phyloP scores from a whole-genome alignment of 768 basidiomycete genomes.

The Hirschioporus abietinus region DNA sequence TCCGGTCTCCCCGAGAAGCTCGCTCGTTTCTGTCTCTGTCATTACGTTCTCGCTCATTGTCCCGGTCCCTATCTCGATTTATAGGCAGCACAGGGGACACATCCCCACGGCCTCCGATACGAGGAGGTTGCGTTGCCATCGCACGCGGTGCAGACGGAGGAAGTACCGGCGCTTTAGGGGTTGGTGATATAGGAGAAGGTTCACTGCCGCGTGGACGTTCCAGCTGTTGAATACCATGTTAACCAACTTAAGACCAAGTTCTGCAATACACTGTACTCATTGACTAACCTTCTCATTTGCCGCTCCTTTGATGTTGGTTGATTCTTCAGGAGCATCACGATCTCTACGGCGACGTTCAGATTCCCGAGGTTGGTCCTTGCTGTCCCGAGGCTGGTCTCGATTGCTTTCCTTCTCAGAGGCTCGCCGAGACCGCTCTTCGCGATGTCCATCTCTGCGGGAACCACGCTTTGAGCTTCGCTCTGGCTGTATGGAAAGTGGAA shows the following conservation, averaged over 20 bases:
- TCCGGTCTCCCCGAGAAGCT: background rate
- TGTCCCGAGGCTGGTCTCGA: constrained; percentile 60
- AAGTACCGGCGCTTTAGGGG: constrained; percentile 25
- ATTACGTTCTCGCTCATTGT: background rate
- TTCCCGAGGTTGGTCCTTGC: constrained; percentile 59
- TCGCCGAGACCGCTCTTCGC: constrained; percentile 68
- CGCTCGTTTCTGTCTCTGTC: background rate
- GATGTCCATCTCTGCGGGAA: constrained; percentile 71
- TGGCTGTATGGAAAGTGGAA: constrained; percentile 33
- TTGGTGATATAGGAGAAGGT: constrained; percentile 1
- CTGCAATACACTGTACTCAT: background rate
- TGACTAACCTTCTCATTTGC: constrained; percentile 55
- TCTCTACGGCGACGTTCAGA: constrained; percentile 64
- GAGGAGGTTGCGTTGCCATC: constrained; percentile 49
- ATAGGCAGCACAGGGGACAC: constrained; percentile 24
- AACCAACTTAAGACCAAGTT: background rate
- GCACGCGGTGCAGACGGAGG: constrained; percentile 70
- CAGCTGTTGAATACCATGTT: constrained; percentile 28
- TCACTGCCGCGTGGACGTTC: constrained; percentile 30
- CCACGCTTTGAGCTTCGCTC: constrained; percentile 78
- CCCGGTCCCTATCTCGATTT: background rate
- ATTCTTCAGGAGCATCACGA: constrained; percentile 46
- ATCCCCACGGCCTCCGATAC: constrained; percentile 33
- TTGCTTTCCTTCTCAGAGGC: constrained; percentile 56
- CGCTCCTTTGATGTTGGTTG: constrained; percentile 34